These are phyloP conservation scores for Mortierella sp. DNA, from an alignment of 371 early-diverging fungal genomes.

Conservation along the genomic window DNA sequence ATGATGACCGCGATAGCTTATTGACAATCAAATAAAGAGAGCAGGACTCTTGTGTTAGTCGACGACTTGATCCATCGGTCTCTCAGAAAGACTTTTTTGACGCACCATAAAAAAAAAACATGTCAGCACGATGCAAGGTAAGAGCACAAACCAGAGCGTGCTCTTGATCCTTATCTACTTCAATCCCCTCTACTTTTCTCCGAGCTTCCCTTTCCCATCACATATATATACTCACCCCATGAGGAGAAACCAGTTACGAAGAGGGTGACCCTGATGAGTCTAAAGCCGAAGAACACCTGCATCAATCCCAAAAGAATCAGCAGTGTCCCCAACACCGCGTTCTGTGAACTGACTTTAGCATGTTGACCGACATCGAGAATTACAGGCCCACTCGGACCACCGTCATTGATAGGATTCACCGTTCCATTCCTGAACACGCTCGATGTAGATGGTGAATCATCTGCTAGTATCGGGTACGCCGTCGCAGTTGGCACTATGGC, in stretches of 20 bases:
- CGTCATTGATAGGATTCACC: background rate
- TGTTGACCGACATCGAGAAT: slow-evolving; percentile 43
- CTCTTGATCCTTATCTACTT: too few relatives aligned
- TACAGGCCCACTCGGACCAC: slow-evolving; percentile 7
- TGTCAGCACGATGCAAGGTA: background rate
- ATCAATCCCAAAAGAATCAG: slow-evolving; percentile 39
- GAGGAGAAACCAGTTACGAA: slow-evolving; percentile 47
- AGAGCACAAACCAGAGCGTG: background rate
- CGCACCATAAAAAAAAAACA: background rate
- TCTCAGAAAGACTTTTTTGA: too few relatives aligned
- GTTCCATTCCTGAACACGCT: slow-evolving; percentile 5
- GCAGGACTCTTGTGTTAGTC: too few relatives aligned
- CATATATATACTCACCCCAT: slow-evolving; percentile 46
- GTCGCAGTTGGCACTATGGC: background rate
- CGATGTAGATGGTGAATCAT: too few relatives aligned
- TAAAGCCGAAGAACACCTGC: slow-evolving; percentile 54
- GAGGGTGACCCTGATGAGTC: slow-evolving; percentile 47
- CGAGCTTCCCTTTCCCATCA: too few relatives aligned
- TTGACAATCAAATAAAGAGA: background rate
- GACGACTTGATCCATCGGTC: too few relatives aligned
- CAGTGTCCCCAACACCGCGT: slow-evolving; percentile 30
- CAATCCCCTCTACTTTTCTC: too few relatives aligned
- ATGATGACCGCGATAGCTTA: slow-evolving; percentile 20
- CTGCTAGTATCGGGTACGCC: slow-evolving; percentile 22
- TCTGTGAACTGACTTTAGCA: slow-evolving; percentile 15